Percentiles rank a stretch among this genome's conserved stretches.
phyloP scores from a whole-genome alignment of 2,329 filamentous ascomycete species.

The Penicillium sp. region DNA sequence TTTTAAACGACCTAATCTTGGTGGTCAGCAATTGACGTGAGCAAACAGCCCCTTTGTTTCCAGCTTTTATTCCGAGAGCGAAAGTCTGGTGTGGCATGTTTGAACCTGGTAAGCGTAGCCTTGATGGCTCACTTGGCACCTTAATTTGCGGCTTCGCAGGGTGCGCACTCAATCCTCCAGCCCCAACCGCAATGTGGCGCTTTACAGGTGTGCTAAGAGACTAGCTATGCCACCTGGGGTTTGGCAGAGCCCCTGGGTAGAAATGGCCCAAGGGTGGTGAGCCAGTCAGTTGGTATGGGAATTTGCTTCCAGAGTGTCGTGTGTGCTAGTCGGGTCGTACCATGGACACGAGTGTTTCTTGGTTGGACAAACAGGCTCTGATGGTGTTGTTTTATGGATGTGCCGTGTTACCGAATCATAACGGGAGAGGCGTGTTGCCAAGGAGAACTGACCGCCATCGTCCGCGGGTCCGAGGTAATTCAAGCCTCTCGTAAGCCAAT shows the following conservation, averaged over 20 bases:
- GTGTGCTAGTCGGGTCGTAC: neutral
- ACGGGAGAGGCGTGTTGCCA: constrained; percentile 5
- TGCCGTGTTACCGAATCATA: constrained; percentile 2
- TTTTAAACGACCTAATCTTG: neutral
- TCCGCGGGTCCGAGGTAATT: neutral
- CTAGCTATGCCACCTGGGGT: neutral
- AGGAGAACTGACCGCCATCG: neutral
- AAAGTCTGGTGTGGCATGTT: neutral
- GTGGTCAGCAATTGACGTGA: neutral
- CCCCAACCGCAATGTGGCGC: neutral
- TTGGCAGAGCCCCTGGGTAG: neutral
- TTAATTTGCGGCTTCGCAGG: neutral
- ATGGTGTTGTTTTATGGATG: neutral
- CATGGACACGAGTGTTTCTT: neutral
- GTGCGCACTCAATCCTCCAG: neutral
- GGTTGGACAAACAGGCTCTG: neutral
- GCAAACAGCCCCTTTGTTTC: neutral
- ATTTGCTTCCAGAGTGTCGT: neutral
- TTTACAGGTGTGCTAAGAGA: neutral
- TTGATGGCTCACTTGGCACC: neutral
- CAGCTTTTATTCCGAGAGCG: neutral
- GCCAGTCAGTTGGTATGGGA: neutral
- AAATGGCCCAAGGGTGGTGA: neutral
- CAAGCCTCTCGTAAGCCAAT: neutral
- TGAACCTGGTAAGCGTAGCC: neutral